Base-by-base conservation (phyloP, 768 basidiomycete genomes). In the Naganishia friedmannii region DNA sequence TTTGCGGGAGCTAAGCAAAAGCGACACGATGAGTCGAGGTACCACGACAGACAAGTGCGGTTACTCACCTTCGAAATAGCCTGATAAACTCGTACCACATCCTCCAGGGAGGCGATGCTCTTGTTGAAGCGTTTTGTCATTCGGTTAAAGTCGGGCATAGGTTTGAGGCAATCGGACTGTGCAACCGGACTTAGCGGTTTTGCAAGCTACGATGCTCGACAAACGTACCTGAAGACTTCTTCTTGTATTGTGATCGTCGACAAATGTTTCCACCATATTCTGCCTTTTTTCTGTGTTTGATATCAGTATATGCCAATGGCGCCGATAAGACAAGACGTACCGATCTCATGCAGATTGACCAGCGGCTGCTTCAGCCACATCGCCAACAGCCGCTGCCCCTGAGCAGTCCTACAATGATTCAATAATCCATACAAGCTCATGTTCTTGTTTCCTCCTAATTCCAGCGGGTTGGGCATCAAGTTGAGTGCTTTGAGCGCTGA, bases 361-460 rank as follows among this genome's bases (percentile, higher is more conserved):
- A 98, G 83, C 6, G 96, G 96, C 78, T 98, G 96, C 77, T 96
- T 97, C 51, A 99, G 83, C 95, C 95, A 98, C 57, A 88, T 88
- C 0, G 88, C 90, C 3, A 99, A 84, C 48, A 96, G 79, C 67
- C 96, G 84, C 17, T 90, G 88, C 0, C 96, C 96, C 78, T 99
- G 96, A 0, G 91, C 88, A 0, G 96, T 98, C 82, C 96, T 96
- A 84, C 95, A 96, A 75, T 90, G 91, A 79, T 98, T 96, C 69
- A 99, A 82, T 9, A 96, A 83, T 0, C 93, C 93, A 66, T 93
- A 87, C 6, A 99, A 80, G 3, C 92, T 94, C 34, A 90, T 91
- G 73, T 90, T 93, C 77, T 91, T 89, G 66, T 87, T 88, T 1
- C 86, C 83, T 8, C 85, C 86, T 85, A 76, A 75, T 75, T 87